These are phyloP conservation scores for Serendipita vermifera DNA, from an alignment of 768 basidiomycete species.

Conservation along the genomic window DNA sequence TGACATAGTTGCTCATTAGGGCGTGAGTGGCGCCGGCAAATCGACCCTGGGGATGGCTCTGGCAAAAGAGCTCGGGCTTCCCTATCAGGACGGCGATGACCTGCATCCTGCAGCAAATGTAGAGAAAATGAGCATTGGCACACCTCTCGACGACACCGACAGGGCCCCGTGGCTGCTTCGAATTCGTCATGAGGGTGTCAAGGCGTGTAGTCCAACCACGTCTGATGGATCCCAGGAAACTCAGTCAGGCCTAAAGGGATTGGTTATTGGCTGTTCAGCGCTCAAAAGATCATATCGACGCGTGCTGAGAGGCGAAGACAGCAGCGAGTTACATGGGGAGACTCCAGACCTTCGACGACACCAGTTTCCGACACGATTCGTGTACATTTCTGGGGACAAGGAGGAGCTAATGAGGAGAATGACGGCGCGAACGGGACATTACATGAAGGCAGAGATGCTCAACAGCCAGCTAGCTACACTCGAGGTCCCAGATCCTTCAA, in stretches of 20 bases:
- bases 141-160: conserved; percentile 67
- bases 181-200: conserved; percentile 53
- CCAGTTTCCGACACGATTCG: conserved; percentile 54
- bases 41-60: conserved; percentile 54
- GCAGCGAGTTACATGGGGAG: not conserved
- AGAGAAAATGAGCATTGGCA: conserved; percentile 72
- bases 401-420: conserved; percentile 51
- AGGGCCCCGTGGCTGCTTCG: conserved; percentile 73
- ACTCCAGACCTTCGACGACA: not conserved
- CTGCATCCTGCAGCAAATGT: conserved; percentile 73
- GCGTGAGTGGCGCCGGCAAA: conserved; percentile 63
- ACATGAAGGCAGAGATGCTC: conserved; percentile 74
- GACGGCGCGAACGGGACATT: conserved; percentile 53
- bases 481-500: conserved; percentile 43
- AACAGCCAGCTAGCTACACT: conserved; percentile 62
- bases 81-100: conserved; percentile 82
- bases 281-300: conserved; percentile 72
- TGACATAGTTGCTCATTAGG: conserved; percentile 28
- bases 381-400: conserved; percentile 56
- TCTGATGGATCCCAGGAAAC: conserved; percentile 15
- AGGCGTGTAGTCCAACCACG: conserved; percentile 25
- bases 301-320: conserved; percentile 48
- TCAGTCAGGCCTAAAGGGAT: conserved; percentile 28
- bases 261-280: conserved; percentile 81
- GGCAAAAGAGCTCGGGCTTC: conserved; percentile 45